A percentile compares a stretch with the other conserved stretches of the same genome.
These are phyloP conservation scores for Carex pumila DNA, from an alignment of 176 grass and related monocot species.

Conservation along the genomic window DNA sequence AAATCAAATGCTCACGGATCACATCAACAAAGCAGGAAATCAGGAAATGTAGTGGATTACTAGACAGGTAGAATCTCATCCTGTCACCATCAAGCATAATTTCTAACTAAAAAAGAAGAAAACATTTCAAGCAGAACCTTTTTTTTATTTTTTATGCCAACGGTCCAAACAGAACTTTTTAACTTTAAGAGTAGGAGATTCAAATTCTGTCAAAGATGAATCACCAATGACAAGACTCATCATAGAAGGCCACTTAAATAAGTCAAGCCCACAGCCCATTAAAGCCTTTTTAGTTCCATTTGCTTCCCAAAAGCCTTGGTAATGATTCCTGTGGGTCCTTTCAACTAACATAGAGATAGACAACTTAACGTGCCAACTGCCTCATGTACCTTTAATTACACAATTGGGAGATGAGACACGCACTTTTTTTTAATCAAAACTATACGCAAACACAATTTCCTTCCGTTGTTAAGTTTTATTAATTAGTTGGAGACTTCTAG, in stretches of 20 bases:
- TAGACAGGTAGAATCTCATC: not conserved
- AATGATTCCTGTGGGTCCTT: not conserved
- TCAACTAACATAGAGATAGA: not conserved
- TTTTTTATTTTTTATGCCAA: too few species aligned
- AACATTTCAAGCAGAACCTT: not conserved
- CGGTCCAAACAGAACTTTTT: not conserved
- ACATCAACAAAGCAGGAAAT: not conserved
- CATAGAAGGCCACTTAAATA: not conserved
- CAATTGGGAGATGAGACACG: not conserved
- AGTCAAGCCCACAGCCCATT: constrained; percentile 7
- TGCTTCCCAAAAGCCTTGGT: not conserved
- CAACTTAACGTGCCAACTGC: constrained; percentile 8
- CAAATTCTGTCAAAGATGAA: not conserved
- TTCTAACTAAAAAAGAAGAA: not conserved
- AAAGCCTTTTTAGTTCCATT: constrained; percentile 10
- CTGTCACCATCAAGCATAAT: not conserved
- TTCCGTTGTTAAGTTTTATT: not conserved
- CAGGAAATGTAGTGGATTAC: not conserved
- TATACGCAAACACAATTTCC: not conserved
- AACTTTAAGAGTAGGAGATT: not conserved
- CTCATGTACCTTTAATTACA: constrained; percentile 10
- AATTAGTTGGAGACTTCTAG: too few species aligned
- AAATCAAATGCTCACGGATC: not conserved
- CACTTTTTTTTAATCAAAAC: not conserved
- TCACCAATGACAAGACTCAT: not conserved